Conservation (phyloP, 2,329 filamentous ascomycete species). For the Aspergillus glaucus region DNA sequence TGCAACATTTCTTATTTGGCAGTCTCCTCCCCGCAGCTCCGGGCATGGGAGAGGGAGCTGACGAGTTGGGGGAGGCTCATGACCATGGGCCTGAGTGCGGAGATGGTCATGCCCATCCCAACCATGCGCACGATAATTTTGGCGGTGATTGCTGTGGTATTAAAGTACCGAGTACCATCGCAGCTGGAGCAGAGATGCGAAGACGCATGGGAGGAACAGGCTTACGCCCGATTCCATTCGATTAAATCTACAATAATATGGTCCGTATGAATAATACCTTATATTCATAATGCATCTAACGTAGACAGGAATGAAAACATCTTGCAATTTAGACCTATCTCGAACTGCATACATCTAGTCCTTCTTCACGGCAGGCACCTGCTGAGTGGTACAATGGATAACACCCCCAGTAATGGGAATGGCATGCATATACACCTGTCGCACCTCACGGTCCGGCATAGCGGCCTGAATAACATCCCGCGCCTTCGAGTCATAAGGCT, state of each 20-base stretch:
- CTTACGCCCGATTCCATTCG: conserved; percentile 52
- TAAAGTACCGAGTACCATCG: conserved; percentile 89
- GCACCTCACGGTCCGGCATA: conserved; percentile 16
- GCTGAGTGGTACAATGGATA: conserved; percentile 26
- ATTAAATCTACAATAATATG: conserved; percentile 21
- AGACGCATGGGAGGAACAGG: conserved; percentile 62
- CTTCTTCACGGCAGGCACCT: not conserved
- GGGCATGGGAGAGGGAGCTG: conserved; percentile 59
- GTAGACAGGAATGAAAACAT: not conserved
- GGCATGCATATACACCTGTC: conserved; percentile 19
- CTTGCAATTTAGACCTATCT: not conserved
- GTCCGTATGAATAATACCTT: not conserved
- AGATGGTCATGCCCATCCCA: conserved; percentile 61
- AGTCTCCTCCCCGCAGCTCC: conserved; percentile 71
- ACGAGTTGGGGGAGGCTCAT: conserved; percentile 47
- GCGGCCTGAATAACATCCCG: conserved; percentile 15
- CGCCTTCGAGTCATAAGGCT: conserved; percentile 14
- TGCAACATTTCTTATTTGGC: conserved; percentile 98
- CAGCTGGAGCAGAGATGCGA: conserved; percentile 80
- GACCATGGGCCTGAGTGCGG: conserved; percentile 52
- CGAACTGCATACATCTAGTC: not conserved
- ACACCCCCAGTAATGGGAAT: conserved; percentile 24
- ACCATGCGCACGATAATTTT: conserved; percentile 48
- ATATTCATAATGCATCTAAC: not conserved
- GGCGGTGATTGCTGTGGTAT: conserved; percentile 99